Percentiles rank a stretch among this genome's conserved stretches.
phyloP scores from a whole-genome alignment of 345 rosid species.

The Capsella bursapastoris region DNA sequence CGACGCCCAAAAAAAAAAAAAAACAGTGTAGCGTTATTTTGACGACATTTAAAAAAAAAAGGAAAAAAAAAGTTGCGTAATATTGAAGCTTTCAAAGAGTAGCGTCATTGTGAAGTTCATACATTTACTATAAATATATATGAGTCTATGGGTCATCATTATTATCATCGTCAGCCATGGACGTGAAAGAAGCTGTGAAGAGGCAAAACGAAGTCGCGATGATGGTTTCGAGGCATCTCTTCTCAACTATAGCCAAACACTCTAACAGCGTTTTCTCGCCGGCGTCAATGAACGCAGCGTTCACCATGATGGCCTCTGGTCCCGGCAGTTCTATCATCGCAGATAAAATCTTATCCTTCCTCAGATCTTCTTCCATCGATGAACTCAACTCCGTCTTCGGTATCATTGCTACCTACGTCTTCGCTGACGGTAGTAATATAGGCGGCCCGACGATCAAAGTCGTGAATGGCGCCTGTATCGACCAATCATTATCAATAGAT shows the following conservation, averaged over 20 bases:
- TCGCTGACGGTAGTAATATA: neutral
- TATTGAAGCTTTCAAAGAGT: neutral
- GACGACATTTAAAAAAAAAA: too few species aligned
- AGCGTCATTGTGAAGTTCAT: neutral
- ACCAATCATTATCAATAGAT: neutral
- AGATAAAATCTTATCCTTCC: neutral
- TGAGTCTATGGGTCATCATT: neutral
- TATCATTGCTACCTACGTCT: neutral
- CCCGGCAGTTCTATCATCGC: neutral
- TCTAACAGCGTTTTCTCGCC: conserved; percentile 12
- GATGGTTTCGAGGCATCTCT: neutral
- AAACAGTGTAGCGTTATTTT: too few species aligned
- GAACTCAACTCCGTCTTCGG: neutral
- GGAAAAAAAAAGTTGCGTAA: too few species aligned
- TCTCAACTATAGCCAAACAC: neutral
- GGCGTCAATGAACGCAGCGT: neutral
- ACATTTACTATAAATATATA: too few species aligned
- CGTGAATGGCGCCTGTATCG: neutral
- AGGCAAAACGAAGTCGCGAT: conserved; percentile 8
- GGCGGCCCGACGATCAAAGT: neutral
- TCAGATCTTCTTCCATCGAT: neutral
- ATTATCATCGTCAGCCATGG: neutral
- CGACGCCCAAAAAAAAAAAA: too few species aligned
- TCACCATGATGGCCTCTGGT: conserved; percentile 10
- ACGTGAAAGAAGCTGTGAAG: neutral